These are phyloP conservation scores for Ophiocordyceps sinensis DNA, from an alignment of 2,329 filamentous ascomycete species.

Conservation along the genomic window DNA sequence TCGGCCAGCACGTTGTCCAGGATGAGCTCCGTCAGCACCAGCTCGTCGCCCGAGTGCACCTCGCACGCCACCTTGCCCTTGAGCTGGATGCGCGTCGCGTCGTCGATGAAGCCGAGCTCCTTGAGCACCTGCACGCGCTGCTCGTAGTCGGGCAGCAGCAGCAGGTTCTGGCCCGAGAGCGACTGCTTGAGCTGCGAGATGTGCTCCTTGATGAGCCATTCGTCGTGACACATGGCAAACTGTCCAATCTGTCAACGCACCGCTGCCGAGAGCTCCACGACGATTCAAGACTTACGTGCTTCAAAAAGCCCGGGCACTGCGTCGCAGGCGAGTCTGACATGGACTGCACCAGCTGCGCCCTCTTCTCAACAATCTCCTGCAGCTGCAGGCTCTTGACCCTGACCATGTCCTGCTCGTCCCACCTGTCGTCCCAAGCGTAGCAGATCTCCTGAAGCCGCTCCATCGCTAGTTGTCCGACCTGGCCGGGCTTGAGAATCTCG, in stretches of 20 bases:
- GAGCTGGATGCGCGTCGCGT: constrained; percentile 72
- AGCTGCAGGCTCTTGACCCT: constrained; percentile 72
- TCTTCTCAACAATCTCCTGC: constrained; percentile 63
- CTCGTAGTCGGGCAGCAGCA: constrained; percentile 90
- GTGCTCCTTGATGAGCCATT: constrained; percentile 92
- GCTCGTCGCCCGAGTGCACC: constrained; percentile 90
- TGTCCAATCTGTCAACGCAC: constrained; percentile 22
- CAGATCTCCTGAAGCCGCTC: constrained; percentile 56
- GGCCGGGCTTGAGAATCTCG: constrained; percentile 40
- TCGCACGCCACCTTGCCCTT: constrained; percentile 98
- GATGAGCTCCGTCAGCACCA: constrained; percentile 90
- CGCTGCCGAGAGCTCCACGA: not conserved
- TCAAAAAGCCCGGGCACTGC: constrained; percentile 64
- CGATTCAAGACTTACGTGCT: constrained; percentile 54
- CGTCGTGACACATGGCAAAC: constrained; percentile 93
- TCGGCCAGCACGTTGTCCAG: constrained; percentile 93
- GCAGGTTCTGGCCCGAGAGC: constrained; percentile 92
- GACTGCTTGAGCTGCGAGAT: constrained; percentile 76
- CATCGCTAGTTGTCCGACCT: constrained; percentile 39
- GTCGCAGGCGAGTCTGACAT: constrained; percentile 53
- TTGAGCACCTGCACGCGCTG: constrained; percentile 85
- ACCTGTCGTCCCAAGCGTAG: constrained; percentile 60
- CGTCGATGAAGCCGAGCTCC: constrained; percentile 85
- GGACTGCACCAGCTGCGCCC: constrained; percentile 45
- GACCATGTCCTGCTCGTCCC: constrained; percentile 73